phyloP scores from a whole-genome alignment of 805 yeast species.

The Pachysolen tannophilus region DNA sequence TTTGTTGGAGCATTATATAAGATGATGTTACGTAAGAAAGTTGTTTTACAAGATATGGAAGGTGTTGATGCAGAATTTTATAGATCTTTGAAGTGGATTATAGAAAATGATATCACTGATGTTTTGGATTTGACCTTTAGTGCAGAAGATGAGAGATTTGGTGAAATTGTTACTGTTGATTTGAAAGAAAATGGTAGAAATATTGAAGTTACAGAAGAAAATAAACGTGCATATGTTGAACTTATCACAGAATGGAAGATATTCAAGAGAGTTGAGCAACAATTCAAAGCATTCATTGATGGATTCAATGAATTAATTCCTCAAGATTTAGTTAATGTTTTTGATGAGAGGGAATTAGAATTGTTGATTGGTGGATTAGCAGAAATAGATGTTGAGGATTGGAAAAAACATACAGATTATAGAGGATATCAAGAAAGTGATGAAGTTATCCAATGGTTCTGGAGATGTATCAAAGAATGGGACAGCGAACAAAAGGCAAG shows the following conservation, averaged over 20 bases:
- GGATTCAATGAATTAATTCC: constrained; percentile 98
- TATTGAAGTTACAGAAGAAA: constrained; percentile 89
- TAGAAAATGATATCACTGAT: constrained; percentile 89
- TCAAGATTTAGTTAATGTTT: constrained; percentile 91
- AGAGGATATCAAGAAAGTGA: constrained; percentile 96
- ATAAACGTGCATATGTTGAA: constrained; percentile 93
- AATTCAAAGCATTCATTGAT: constrained; percentile 91
- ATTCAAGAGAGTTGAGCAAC: constrained; percentile 87
- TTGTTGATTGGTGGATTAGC: constrained; percentile 96
- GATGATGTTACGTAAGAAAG: constrained; percentile 94
- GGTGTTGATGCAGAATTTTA: constrained; percentile 98
- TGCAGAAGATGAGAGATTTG: constrained; percentile 84
- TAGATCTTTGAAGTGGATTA: constrained; percentile 90
- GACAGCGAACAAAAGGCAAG: constrained; percentile 96
- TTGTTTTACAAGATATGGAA: constrained; percentile 94
- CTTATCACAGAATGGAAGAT: constrained; percentile 94
- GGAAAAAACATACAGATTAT: constrained; percentile 98
- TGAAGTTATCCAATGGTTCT: constrained; percentile 97
- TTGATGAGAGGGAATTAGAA: constrained; percentile 96
- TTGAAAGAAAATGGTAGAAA: constrained; percentile 83
- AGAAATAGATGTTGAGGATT: constrained; percentile 95
- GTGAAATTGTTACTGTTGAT: constrained; percentile 84
- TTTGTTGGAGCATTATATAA: constrained; percentile 97
- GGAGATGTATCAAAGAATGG: constrained; percentile 92
- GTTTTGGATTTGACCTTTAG: constrained; percentile 84